Evolutionary conservation across 2,329 filamentous ascomycete genomes (phyloP), one percentile per base, ranked within the genome.

Genomic region (Aspergillus thermomutatus): DNA sequence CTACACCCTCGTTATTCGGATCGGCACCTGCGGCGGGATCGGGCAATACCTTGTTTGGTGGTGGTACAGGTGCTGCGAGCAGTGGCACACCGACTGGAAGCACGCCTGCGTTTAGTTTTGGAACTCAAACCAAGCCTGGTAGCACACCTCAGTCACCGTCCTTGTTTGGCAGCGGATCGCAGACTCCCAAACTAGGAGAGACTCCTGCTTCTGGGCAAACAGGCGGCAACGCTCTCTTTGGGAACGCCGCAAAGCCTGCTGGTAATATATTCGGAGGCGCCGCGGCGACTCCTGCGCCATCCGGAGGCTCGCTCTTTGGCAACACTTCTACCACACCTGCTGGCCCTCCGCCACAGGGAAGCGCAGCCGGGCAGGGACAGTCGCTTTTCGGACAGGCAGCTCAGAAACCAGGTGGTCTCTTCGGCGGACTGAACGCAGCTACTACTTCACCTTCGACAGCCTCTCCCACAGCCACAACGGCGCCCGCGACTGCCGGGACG

Each of bases 301-400:
- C 72, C 31, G 69, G 66, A 50, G 64, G 58, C n/a, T 57, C 58
- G 50, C 49, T 74, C 48, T 78, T 79, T 57, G 70, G 68, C 47
- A 75, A 71, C 55, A 63, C 72, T 50, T 81, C 79, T 17, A 81
- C 80, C 19, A 82, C 79, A 31, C 80, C 80, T 50, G 79, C 79
- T 53, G 79, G 79, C 6, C 78, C 77, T 58, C 79, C 80, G 27
- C 78, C 79, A 31, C 59, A 67, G 28, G 64, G 61, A 41, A 58
- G 61, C 41, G 62, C 73, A 45, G 61, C 67, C 21, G 68, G 67
- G 8, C 61, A 67, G 66, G 65, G 60, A 55, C 69, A 60, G 58
- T 57, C 65, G 46, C 60, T 70, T 21, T 71, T 71, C 52, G 64
- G 65, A 31, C 66, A 68, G 49, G 26, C 57, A 17, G 60, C 59